Evolutionary conservation across 108 stramenopile genomes (phyloP), one percentile per base, ranked within the genome.

Genomic region (Epithemia pelagica): DNA sequence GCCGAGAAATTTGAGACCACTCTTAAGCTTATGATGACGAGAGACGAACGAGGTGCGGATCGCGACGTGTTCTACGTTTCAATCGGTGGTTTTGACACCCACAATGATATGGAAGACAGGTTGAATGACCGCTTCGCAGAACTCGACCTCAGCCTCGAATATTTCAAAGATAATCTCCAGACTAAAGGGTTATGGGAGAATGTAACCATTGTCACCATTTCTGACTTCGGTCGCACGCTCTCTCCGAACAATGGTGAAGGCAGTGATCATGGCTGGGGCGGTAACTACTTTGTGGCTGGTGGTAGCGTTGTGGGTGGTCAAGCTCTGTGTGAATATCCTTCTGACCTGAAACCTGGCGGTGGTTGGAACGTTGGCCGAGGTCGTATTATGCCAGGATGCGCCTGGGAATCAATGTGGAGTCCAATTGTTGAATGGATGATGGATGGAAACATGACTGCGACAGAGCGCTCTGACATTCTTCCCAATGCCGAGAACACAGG

Each of bases 181-280:
- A 1, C 30, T 0, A 69, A 74, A 37, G 70, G 65, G 30, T 57
- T 78, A 23, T 83, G 82, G 82, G 61, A 83, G 0, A 59, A 72
- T 54, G 75, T 80, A n/a, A 62, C 71, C 1, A 56, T 87, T 23
- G 80, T 88, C 3, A 66, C 72, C 10, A 69, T 72, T 24, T 81
- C 82, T 29, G 90, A 91, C 23, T 91, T 91, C 62, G 82, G 70
- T 19, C 72, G 88, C 0, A 89, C 88, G 32, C 70, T 92, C 27
- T 81, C 86, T 30, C 78, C 76, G 2, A 92, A 92, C 64, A 65
- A 62, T 63, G 83, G 87, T n/a, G 81, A 77, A 30, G 87, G 87
- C 19, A 74, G 60, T 22, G 91, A 92, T 58, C 90, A 91, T 66
- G 90, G 62, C 19, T 91, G 90, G 89, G 80, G 76, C 51, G 82